Evolutionary conservation across 164 flowering plant genomes (phyloP).

Genomic region (Brasenia schreberi): DNA sequence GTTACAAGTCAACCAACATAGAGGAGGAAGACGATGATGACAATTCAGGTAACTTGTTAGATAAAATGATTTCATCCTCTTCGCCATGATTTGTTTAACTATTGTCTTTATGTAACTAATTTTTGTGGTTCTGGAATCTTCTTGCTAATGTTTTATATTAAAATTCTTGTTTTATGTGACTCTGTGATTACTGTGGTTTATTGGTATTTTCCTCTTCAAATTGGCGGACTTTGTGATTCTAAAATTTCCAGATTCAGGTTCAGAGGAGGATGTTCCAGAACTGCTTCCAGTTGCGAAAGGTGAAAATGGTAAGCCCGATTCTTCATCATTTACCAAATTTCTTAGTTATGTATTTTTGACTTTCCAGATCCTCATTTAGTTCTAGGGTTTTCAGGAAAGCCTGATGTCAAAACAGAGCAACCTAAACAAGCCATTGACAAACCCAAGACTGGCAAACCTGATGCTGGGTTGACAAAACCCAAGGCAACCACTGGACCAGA

Average conservation of each 20-base stretch:
- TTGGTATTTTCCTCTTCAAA: background rate
- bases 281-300: slow-evolving; percentile 3
- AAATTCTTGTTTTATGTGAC: background rate
- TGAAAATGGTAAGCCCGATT: slow-evolving; percentile 22
- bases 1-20: slow-evolving; percentile 22
- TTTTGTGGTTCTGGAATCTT: background rate
- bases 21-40: slow-evolving; percentile 12
- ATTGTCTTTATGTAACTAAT: background rate
- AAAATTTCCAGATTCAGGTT: slow-evolving; percentile 15
- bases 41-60: too few species aligned
- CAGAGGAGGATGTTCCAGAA: slow-evolving; percentile 17
- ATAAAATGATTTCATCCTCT: too few species aligned
- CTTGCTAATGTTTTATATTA: background rate
- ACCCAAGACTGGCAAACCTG: slow-evolving; percentile 12
- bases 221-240: background rate
- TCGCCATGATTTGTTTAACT: slow-evolving; percentile 20
- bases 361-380: background rate
- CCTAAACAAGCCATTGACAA: slow-evolving; percentile 17
- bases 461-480: slow-evolving; percentile 11
- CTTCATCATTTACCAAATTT: background rate
- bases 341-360: background rate
- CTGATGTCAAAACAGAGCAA: slow-evolving; percentile 8
- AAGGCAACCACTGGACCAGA: slow-evolving; percentile 18
- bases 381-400: slow-evolving; percentile 17
- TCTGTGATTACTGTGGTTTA: slow-evolving; percentile 7